Evolutionary conservation across 2,329 filamentous ascomycete genomes (phyloP).

Genomic region (Sclerotinia nivalis): DNA sequence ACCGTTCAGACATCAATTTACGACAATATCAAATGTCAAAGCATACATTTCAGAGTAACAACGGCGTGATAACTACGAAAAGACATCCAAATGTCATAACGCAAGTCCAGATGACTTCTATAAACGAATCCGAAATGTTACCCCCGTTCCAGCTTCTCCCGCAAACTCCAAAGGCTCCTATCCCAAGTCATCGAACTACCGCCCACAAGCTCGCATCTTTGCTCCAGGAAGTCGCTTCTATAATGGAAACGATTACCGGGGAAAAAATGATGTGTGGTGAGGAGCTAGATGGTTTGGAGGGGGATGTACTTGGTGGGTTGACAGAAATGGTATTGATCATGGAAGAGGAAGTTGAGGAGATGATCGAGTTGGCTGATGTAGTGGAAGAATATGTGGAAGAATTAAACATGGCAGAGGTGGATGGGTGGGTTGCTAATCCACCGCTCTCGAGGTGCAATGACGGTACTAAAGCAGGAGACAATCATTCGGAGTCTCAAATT

Average conservation of each 20-base stretch:
- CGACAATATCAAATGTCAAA: not conserved
- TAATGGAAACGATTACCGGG: constrained; percentile 20
- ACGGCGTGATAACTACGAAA: not conserved
- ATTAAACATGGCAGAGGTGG: constrained; percentile 10
- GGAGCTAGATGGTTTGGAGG: constrained; percentile 11
- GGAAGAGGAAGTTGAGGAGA: constrained; percentile 21
- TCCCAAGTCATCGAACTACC: constrained; percentile 3
- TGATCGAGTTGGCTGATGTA: constrained; percentile 17
- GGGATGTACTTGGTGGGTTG: constrained; percentile 14
- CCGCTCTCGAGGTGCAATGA: not conserved
- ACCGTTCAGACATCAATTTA: not conserved
- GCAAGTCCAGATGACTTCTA: not conserved
- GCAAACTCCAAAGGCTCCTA: not conserved
- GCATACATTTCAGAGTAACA: not conserved
- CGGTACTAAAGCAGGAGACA: not conserved
- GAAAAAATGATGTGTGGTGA: constrained; percentile 21
- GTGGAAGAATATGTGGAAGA: constrained; percentile 22
- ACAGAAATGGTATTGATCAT: constrained; percentile 21
- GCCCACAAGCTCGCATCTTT: constrained; percentile 13
- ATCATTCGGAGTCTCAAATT: not conserved
- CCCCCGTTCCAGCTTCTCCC: not conserved
- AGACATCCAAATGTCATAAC: not conserved
- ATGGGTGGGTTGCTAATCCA: constrained; percentile 9
- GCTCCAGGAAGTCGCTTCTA: constrained; percentile 17
- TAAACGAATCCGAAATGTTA: not conserved